Evolutionary conservation across 2,329 filamentous ascomycete species (phyloP).

Genomic region (Torrubiellomyces zombiae): DNA sequence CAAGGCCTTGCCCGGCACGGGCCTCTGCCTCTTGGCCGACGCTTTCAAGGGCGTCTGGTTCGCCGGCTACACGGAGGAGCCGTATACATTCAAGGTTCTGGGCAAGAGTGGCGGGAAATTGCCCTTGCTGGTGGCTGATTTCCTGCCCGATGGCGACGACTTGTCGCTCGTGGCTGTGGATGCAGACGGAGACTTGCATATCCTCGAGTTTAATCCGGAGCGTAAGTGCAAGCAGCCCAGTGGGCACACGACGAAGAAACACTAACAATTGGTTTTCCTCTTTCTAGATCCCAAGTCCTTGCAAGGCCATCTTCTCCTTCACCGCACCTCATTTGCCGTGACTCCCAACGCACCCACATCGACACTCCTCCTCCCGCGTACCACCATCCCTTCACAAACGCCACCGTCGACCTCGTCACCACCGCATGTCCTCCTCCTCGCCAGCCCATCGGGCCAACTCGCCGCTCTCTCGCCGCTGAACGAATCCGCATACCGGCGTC

Average conservation of each 20-base stretch:
- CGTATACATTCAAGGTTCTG: conserved; percentile 86
- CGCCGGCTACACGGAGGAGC: conserved; percentile 88
- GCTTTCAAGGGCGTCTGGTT: conserved; percentile 93
- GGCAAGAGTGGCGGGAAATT: conserved; percentile 69
- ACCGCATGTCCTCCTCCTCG: conserved; percentile 43
- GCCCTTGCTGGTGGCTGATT: conserved; percentile 68
- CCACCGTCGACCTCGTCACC: conserved; percentile 4
- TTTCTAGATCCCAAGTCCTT: conserved; percentile 94
- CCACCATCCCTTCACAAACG: conserved; percentile 24
- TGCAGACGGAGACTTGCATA: conserved; percentile 69
- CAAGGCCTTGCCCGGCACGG: conserved; percentile 68
- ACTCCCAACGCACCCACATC: conserved; percentile 61
- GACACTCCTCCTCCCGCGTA: conserved; percentile 60
- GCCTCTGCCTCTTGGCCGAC: conserved; percentile 76
- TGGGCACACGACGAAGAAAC: no score
- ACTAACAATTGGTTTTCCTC: no score
- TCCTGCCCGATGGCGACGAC: conserved; percentile 71
- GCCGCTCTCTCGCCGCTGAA: conserved; percentile 61
- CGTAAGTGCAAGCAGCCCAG: conserved; percentile 55
- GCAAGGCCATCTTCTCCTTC: conserved; percentile 72
- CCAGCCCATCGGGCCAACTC: conserved; percentile 61
- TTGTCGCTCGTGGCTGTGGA: conserved; percentile 73
- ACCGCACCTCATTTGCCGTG: conserved; percentile 74
- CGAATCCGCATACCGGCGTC: conserved; percentile 67
- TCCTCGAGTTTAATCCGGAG: conserved; percentile 89